Percentiles rank a stretch among this genome's conserved stretches.
These are phyloP conservation scores for Boletus speciosus DNA, from an alignment of 768 basidiomycete species.

Conservation along the genomic window DNA sequence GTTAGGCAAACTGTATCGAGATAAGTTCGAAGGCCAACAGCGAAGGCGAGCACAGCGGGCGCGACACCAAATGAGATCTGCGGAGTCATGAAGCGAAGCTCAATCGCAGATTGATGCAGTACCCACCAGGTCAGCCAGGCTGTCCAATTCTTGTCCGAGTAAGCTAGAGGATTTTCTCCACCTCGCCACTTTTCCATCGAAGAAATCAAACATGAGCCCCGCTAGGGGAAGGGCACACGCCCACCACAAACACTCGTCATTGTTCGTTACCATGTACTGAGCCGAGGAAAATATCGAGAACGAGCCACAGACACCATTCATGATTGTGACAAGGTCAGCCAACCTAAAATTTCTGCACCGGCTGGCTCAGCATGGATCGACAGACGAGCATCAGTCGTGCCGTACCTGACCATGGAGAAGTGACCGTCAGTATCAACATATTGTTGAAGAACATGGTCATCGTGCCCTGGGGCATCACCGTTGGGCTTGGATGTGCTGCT, in stretches of 20 bases:
- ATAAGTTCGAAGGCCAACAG: conserved; percentile 84
- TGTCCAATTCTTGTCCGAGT: conserved; percentile 97
- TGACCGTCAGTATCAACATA: conserved; percentile 91
- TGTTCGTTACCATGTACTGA: conserved; percentile 77
- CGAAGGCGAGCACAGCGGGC: conserved; percentile 89
- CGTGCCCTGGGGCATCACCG: conserved; percentile 7
- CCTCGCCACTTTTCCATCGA: conserved; percentile 96
- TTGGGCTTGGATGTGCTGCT: conserved; percentile 30
- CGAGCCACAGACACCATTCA: conserved; percentile 98
- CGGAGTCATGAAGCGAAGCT: not conserved
- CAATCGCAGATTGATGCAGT: not conserved
- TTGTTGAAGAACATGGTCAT: conserved; percentile 57
- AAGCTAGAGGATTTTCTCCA: conserved; percentile 96
- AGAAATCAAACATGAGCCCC: conserved; percentile 95
- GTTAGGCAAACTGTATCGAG: conserved; percentile 86
- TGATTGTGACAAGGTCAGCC: conserved; percentile 96
- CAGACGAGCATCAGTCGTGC: conserved; percentile 3
- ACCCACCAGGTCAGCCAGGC: conserved; percentile 85
- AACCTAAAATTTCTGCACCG: conserved; percentile 86
- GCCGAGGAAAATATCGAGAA: conserved; percentile 94
- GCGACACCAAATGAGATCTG: conserved; percentile 98
- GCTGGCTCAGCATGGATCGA: conserved; percentile 17
- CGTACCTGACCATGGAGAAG: conserved; percentile 93
- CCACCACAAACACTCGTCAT: conserved; percentile 76
- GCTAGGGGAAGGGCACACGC: conserved; percentile 88